Evolutionary conservation across 2,329 filamentous ascomycete species (phyloP).

Genomic region (Curvularia hawaiiensis): DNA sequence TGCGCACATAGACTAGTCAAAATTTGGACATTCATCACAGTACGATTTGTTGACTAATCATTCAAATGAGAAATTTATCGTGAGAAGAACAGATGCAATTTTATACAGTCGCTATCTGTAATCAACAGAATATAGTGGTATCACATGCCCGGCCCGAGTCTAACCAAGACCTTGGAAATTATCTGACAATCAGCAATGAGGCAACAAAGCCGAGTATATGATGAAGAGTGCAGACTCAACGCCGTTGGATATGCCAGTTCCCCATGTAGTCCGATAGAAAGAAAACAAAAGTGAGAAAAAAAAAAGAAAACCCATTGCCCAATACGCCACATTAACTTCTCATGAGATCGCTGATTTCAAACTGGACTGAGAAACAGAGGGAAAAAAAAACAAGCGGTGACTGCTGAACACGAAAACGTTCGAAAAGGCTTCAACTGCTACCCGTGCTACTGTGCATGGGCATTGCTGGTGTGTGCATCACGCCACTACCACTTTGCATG

Average conservation of each 20-base stretch:
- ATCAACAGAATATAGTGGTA: slow-evolving; percentile 6
- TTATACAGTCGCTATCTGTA: background rate
- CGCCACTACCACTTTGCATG: slow-evolving; percentile 19
- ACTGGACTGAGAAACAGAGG: background rate
- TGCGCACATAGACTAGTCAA: background rate
- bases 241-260: slow-evolving; percentile 10
- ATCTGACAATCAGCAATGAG: slow-evolving; percentile 6
- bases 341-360: background rate
- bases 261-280: slow-evolving; percentile 1
- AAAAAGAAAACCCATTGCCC: background rate
- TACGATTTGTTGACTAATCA: background rate
- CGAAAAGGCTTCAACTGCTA: slow-evolving; percentile 32
- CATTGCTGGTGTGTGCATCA: slow-evolving; percentile 30
- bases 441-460: slow-evolving; percentile 40
- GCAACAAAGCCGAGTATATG: background rate
- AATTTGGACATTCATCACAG: background rate
- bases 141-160: slow-evolving; percentile 11
- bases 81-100: background rate
- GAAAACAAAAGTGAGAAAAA: background rate
- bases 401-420: background rate
- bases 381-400: background rate
- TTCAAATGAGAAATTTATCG: background rate
- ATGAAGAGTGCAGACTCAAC: slow-evolving; percentile 5
- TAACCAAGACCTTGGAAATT: slow-evolving; percentile 6
- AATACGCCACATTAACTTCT: slow-evolving; percentile 2